phyloP scores from a whole-genome alignment of 495 filamentous ascomycete genomes.

The Penicillium herquei region DNA sequence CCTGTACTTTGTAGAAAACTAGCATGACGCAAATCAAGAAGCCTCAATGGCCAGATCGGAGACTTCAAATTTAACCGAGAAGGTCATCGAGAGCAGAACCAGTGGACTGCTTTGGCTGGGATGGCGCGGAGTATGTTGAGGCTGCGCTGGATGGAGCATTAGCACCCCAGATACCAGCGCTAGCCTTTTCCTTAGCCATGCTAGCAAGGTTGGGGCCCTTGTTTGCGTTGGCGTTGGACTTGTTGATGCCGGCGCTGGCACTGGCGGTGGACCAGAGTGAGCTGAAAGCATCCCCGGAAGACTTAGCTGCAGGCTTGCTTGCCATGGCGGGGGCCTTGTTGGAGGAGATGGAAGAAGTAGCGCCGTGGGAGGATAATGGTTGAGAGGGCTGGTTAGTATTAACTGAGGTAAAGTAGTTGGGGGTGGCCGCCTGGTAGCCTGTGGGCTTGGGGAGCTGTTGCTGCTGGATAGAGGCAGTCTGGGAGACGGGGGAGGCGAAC shows the following conservation, averaged over 20 bases:
- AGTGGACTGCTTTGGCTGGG: conserved; percentile 36
- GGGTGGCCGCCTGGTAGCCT: conserved; percentile 71
- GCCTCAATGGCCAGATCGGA: neutral
- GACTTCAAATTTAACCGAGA: conserved; percentile 48
- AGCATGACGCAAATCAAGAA: neutral
- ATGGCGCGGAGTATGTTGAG: conserved; percentile 21
- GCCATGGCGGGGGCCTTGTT: conserved; percentile 33
- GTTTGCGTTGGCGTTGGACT: conserved; percentile 58
- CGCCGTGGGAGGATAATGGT: conserved; percentile 25
- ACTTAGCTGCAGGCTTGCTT: conserved; percentile 48
- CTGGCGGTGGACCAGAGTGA: conserved; percentile 79
- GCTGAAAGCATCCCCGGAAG: conserved; percentile 78
- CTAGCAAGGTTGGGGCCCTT: conserved; percentile 80
- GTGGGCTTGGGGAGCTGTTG: conserved; percentile 49
- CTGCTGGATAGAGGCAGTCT: conserved; percentile 44
- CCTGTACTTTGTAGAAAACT: conserved; percentile 5
- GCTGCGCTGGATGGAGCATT: conserved; percentile 37
- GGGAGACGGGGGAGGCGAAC: conserved; percentile 50
- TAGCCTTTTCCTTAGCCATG: conserved; percentile 94
- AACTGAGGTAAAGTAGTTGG: conserved; percentile 92
- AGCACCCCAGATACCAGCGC: conserved; percentile 89
- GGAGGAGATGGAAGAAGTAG: conserved; percentile 37
- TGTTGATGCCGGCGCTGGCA: conserved; percentile 75
- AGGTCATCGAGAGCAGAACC: conserved; percentile 61
- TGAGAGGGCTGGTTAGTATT: conserved; percentile 22